Conservation (phyloP, 352 stramenopile genomes). For the Pythium diclinum region DNA sequence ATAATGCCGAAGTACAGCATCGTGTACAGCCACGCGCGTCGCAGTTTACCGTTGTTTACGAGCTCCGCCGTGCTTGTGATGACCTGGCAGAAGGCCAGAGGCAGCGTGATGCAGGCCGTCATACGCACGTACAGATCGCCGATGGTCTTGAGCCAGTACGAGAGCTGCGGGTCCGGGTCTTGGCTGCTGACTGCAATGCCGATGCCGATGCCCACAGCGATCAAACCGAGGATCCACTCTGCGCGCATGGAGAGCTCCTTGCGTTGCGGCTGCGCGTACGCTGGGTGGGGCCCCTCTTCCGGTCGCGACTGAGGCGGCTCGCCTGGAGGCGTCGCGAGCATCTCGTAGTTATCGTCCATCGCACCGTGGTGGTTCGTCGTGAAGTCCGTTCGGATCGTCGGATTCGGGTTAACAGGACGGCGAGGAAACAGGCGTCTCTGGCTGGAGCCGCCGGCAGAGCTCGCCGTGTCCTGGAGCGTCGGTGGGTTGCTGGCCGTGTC, state of each 20-base stretch:
- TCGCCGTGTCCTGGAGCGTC: slow-evolving; percentile 10
- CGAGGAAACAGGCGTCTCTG: slow-evolving; percentile 12
- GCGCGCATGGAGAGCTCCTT: slow-evolving; percentile 37
- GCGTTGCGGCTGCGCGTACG: slow-evolving; percentile 15
- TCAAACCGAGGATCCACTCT: slow-evolving; percentile 39
- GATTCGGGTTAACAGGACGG: slow-evolving; percentile 26
- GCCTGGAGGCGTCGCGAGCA: slow-evolving; percentile 48
- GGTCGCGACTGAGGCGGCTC: slow-evolving; percentile 37
- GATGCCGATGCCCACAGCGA: slow-evolving; percentile 35
- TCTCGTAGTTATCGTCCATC: slow-evolving; percentile 40
- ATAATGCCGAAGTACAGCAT: slow-evolving; percentile 36
- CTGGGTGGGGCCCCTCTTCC: slow-evolving; percentile 20
- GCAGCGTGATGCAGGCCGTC: slow-evolving; percentile 53
- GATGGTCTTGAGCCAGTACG: slow-evolving; percentile 56
- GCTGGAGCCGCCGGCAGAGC: slow-evolving; percentile 21
- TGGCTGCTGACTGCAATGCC: slow-evolving; percentile 34
- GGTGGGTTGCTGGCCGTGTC: slow-evolving; percentile 8
- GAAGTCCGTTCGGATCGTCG: slow-evolving; percentile 50
- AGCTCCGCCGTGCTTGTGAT: slow-evolving; percentile 54
- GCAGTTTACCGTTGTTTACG: slow-evolving; percentile 37
- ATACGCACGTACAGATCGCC: slow-evolving; percentile 55
- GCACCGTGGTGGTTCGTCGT: slow-evolving; percentile 21
- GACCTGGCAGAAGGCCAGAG: slow-evolving; percentile 63
- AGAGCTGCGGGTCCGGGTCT: slow-evolving; percentile 31
- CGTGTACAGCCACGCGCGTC: slow-evolving; percentile 42